These are phyloP conservation scores for Pyrenochaeta sp. DNA, from an alignment of 2,329 filamentous ascomycete genomes.

Conservation along the genomic window DNA sequence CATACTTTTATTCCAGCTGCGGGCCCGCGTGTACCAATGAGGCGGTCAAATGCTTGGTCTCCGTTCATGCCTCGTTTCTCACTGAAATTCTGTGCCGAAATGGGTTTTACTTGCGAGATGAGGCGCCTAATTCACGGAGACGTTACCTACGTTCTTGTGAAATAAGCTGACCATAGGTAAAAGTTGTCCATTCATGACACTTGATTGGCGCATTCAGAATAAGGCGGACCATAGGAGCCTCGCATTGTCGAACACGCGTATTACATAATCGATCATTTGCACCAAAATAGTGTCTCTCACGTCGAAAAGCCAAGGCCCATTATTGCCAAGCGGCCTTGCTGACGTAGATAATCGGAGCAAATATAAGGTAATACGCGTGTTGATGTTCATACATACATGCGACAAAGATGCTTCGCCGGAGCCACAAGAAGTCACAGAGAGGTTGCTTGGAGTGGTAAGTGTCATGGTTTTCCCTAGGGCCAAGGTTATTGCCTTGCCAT, in stretches of 20 bases:
- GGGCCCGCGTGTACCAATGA: constrained; percentile 9
- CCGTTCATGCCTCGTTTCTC: neutral
- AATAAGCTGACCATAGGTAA: neutral
- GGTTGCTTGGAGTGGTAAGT: constrained; percentile 32
- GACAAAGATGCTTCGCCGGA: constrained; percentile 26
- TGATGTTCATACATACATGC: neutral
- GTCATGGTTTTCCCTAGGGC: neutral
- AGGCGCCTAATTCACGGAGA: neutral
- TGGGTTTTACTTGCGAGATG: constrained; percentile 3
- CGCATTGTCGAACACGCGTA: constrained; percentile 10
- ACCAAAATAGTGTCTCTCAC: neutral
- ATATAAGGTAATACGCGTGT: constrained; percentile 15
- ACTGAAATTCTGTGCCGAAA: neutral
- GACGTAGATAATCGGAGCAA: constrained; percentile 4
- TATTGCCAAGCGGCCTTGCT: neutral
- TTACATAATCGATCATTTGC: constrained; percentile 13
- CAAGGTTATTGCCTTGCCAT: neutral
- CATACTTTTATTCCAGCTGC: neutral
- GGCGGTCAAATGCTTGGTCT: neutral
- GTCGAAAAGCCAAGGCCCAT: too few species aligned
- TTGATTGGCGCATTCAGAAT: too few species aligned
- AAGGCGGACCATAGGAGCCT: too few species aligned
- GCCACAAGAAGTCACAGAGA: constrained; percentile 30
- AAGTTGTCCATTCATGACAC: neutral
- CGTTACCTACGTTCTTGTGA: too few species aligned